These are phyloP conservation scores for Corymbia citriodora DNA, from an alignment of 441 rosid genomes.

Conservation along the genomic window DNA sequence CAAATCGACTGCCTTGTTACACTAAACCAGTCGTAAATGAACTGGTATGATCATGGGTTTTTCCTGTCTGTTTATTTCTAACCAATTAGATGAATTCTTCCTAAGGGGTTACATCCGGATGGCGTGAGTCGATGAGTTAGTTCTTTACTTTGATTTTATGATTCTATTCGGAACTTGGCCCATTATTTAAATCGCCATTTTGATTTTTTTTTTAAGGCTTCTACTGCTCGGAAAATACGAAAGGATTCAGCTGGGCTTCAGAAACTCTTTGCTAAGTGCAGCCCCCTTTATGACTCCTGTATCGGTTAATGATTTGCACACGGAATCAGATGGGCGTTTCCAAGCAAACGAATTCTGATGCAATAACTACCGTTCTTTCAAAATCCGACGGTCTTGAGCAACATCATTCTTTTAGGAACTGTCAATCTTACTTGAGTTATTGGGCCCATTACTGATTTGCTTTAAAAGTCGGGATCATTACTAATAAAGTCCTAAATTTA, in stretches of 20 bases:
- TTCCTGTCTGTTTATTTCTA: too few relatives aligned
- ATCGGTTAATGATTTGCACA: not conserved
- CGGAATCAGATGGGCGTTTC: not conserved
- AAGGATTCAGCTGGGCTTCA: not conserved
- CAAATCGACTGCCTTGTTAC: too few relatives aligned
- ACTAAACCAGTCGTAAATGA: not conserved
- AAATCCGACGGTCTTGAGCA: too few relatives aligned
- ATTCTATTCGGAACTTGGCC: not conserved
- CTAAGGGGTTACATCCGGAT: too few relatives aligned
- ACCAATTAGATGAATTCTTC: too few relatives aligned
- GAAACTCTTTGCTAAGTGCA: not conserved
- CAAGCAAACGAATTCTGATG: not conserved
- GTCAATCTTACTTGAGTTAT: not conserved
- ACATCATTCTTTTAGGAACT: too few relatives aligned
- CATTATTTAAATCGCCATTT: not conserved
- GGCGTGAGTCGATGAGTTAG: fast-evolving
- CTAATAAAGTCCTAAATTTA: too few relatives aligned
- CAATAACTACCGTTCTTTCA: not conserved
- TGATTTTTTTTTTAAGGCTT: not conserved
- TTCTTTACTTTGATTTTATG: not conserved
- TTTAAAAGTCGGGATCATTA: too few relatives aligned
- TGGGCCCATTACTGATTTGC: not conserved
- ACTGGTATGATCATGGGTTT: too few relatives aligned
- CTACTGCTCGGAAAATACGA: not conserved
- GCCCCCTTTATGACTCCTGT: not conserved